Percentiles rank a stretch among this genome's conserved stretches.
These are phyloP conservation scores for Kodamaea sp. DNA, from an alignment of 1,139 yeast genomes.

Conservation along the genomic window DNA sequence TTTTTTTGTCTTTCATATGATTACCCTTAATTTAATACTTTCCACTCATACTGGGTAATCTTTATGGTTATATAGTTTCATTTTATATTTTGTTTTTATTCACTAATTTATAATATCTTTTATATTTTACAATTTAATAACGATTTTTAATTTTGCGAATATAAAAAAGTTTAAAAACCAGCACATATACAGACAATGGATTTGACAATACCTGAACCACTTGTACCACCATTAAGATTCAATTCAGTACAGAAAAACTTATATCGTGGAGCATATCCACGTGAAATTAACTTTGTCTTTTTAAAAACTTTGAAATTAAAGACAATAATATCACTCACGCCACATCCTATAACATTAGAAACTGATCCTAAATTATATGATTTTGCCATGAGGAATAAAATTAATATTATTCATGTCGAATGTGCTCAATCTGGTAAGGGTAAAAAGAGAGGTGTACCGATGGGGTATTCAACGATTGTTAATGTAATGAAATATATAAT, in stretches of 20 bases:
- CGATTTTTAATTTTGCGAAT: no score
- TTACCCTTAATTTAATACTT: background rate
- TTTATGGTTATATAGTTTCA: no score
- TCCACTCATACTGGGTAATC: no score
- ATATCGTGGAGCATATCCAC: slow-evolving; percentile 85
- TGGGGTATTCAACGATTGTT: slow-evolving; percentile 60
- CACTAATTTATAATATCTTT: background rate
- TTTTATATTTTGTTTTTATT: background rate
- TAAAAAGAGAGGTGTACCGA: slow-evolving; percentile 75
- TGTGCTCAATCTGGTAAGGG: slow-evolving; percentile 68
- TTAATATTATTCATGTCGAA: slow-evolving; percentile 59
- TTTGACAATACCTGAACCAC: slow-evolving; percentile 30
- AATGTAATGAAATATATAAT: slow-evolving; percentile 59
- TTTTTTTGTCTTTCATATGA: background rate
- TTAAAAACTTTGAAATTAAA: slow-evolving; percentile 62
- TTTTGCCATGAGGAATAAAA: slow-evolving; percentile 48
- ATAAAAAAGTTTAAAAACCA: no score
- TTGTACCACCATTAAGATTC: slow-evolving; percentile 81
- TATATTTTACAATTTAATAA: no score
- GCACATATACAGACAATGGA: slow-evolving; percentile 11
- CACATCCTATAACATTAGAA: slow-evolving; percentile 59
- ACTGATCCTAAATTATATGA: slow-evolving; percentile 48
- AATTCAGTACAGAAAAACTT: slow-evolving; percentile 65
- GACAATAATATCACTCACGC: slow-evolving; percentile 77
- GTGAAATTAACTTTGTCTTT: slow-evolving; percentile 69